Conservation (phyloP, 176 grass and related monocot species). For the Miscanthus lutarioriparius region DNA sequence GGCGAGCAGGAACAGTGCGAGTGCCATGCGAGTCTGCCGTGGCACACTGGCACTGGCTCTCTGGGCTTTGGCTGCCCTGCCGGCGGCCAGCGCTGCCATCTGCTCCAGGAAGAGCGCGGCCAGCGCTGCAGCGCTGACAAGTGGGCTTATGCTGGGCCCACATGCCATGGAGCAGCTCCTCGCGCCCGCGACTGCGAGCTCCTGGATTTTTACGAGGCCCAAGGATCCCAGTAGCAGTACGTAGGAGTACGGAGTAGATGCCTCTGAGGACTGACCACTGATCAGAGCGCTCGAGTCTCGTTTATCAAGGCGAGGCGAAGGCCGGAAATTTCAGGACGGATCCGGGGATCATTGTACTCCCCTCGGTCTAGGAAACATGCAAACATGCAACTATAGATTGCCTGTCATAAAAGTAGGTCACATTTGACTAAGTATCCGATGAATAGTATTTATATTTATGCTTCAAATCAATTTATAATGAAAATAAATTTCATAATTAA, state of each 20-base stretch:
- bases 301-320: background rate
- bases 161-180: background rate
- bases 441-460: too few relatives aligned
- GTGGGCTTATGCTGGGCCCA: background rate
- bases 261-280: background rate
- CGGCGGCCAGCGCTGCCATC: background rate
- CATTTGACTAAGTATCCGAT: too few relatives aligned
- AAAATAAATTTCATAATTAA: too few relatives aligned
- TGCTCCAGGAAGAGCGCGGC: background rate
- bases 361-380: too few relatives aligned
- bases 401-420: too few relatives aligned
- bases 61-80: background rate
- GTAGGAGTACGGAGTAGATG: too few relatives aligned
- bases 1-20: background rate
- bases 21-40: background rate
- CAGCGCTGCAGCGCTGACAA: background rate
- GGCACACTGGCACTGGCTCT: background rate
- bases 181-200: background rate
- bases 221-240: background rate
- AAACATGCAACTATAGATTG: too few relatives aligned
- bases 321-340: background rate
- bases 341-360: background rate
- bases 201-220: background rate
- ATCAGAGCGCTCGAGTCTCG: background rate
- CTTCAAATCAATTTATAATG: too few relatives aligned